phyloP scores from a whole-genome alignment of 257 asterid genomes.

The Misopates orontium region DNA sequence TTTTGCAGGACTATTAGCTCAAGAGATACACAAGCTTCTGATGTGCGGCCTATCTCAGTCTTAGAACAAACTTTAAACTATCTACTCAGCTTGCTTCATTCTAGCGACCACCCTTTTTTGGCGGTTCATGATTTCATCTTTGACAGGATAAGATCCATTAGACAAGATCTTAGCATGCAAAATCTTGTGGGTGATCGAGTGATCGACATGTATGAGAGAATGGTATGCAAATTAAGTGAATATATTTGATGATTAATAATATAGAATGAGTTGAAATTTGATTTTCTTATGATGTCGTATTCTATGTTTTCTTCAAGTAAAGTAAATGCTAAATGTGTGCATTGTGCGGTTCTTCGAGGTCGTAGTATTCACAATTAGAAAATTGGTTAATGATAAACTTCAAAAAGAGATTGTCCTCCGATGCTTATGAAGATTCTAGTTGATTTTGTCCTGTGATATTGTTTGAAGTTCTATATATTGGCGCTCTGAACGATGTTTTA shows the following conservation, averaged over 20 bases:
- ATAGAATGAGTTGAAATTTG: not conserved
- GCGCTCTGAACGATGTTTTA: too few relatives aligned
- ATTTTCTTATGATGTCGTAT: not conserved
- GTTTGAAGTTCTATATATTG: too few relatives aligned
- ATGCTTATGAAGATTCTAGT: too few relatives aligned
- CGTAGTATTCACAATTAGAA: not conserved
- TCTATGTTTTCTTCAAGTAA: not conserved
- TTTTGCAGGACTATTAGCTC: constrained; percentile 90
- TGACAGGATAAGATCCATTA: constrained; percentile 87
- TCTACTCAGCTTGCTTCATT: constrained; percentile 60
- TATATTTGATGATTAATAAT: constrained; percentile 6
- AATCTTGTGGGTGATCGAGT: constrained; percentile 53
- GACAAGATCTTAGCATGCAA: constrained; percentile 98
- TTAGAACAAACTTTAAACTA: constrained; percentile 72
- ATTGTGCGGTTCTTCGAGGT: not conserved
- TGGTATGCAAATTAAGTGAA: constrained; percentile 56
- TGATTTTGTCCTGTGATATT: too few relatives aligned
- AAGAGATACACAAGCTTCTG: constrained; percentile 55
- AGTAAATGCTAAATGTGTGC: not conserved
- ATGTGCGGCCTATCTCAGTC: constrained; percentile 79
- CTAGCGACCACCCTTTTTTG: constrained; percentile 64
- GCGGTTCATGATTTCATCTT: constrained; percentile 88
- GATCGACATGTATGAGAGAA: constrained; percentile 81
- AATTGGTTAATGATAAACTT: too few relatives aligned
- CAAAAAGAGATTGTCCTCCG: too few relatives aligned